Percentiles rank a stretch among this genome's conserved stretches.
phyloP scores from a whole-genome alignment of 345 rosid species.

The Acer saccharum region DNA sequence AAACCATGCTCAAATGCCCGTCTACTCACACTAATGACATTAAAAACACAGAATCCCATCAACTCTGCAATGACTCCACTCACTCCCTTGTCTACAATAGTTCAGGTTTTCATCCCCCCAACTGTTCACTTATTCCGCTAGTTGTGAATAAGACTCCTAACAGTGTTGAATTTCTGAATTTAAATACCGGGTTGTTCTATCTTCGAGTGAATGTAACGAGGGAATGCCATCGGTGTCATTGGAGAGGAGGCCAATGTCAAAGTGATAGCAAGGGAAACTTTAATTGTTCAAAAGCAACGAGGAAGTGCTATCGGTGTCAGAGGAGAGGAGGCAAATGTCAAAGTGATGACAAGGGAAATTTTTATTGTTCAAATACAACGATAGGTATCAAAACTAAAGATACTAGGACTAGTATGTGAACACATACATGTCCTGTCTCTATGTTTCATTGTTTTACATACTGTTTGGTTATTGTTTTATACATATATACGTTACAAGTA shows the following conservation, averaged over 20 bases:
- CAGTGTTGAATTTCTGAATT: neutral
- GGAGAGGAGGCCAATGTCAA: constrained; percentile 16
- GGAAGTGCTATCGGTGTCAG: constrained; percentile 9
- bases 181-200: constrained; percentile 27
- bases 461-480: too few species aligned
- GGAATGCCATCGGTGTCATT: constrained; percentile 9
- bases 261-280: neutral
- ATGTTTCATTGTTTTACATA: neutral
- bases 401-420: neutral
- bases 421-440: neutral
- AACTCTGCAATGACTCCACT: constrained; percentile 11
- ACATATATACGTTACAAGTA: too few species aligned
- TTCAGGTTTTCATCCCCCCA: constrained; percentile 4
- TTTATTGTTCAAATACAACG: neutral
- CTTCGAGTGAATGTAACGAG: neutral
- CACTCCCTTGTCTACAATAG: neutral
- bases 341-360: neutral
- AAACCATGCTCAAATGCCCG: constrained; percentile 33
- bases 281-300: neutral
- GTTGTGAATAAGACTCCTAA: constrained; percentile 3
- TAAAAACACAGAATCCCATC: neutral
- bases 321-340: constrained; percentile 14
- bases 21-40: too few species aligned
- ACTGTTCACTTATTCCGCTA: too few species aligned
- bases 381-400: neutral